Base-by-base conservation (phyloP, 495 filamentous ascomycete genomes). In the Halenospora varia region DNA sequence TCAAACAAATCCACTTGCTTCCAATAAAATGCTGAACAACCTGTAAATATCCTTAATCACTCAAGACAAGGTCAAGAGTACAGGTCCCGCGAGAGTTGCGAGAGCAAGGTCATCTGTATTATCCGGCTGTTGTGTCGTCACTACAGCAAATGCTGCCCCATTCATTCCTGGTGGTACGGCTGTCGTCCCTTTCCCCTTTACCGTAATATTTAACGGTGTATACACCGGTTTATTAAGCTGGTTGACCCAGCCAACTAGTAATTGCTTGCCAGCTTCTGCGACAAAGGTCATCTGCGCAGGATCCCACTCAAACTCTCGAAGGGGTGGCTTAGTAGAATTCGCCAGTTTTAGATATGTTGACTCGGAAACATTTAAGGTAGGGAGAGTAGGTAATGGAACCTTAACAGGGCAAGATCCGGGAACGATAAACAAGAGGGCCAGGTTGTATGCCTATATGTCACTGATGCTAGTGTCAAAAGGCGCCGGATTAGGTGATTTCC, bases 241-340 rank as follows among this genome's bases (percentile, higher is more conserved):
- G 41, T 62, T 62, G 17, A 62, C 55, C 54, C 41, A 62, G 2
- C 48, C 47, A 26, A 62, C 42, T 29, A 57, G 29, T 17, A 62
- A 48, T 26, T 61, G 9, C 48, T 57, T 62, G 19, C 55, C 50
- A 49, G 48, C 54, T 50, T 57, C 23, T 18, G 17, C 24, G 23
- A 62, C 48, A 42, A 62, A 53, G 15, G 49, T 39, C 25, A 51
- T 57, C 23, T 57, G 29, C 26, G 29, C 22, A 1, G 54, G 55
- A 24, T 62, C 48, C 44, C 40, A 60, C 47, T 50, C 23, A 51
- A 59, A 59, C 55, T 57, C 46, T 51, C 3, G 25, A 57, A 51
- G 46, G 46, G 26, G 18, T 29, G 23, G 29, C 23, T 42, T 19
- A 10, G 25, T 41, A 42, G 50, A 48, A 13, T 53, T 54, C 3